phyloP scores from a whole-genome alignment of 352 stramenopile genomes.

The Globisporangium alternatum region DNA sequence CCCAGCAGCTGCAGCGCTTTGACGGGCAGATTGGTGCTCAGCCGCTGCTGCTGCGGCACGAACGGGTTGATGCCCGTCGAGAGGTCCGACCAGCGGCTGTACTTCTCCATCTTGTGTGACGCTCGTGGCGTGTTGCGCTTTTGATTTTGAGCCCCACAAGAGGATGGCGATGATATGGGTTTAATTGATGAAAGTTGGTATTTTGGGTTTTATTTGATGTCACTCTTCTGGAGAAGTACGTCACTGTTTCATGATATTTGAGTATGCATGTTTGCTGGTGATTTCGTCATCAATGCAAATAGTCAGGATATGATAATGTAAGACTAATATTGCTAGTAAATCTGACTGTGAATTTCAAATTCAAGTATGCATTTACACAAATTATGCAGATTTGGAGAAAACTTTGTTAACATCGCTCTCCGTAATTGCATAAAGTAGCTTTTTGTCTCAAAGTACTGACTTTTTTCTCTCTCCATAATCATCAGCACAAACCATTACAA shows the following conservation, averaged over 20 bases:
- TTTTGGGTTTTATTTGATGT: neutral
- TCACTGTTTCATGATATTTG: neutral
- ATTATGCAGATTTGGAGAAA: neutral
- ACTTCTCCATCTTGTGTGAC: slow-evolving; percentile 72
- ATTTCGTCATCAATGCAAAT: neutral
- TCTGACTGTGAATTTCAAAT: neutral
- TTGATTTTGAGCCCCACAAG: neutral
- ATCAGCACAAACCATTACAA: neutral
- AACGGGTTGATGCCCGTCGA: slow-evolving; percentile 87
- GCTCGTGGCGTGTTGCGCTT: neutral
- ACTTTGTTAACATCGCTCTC: neutral
- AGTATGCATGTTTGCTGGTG: neutral
- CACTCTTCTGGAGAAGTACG: neutral
- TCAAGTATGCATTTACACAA: neutral
- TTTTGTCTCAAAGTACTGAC: neutral
- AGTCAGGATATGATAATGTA: neutral
- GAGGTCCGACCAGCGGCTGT: slow-evolving; percentile 81
- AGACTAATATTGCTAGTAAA: no score
- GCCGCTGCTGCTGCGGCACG: slow-evolving; percentile 67
- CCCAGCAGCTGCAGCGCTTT: slow-evolving; percentile 40
- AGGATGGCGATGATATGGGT: neutral
- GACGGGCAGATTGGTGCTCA: slow-evolving; percentile 38
- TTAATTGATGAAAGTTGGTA: no score
- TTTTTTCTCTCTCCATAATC: slow-evolving; percentile 5
- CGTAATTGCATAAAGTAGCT: neutral